Base-by-base conservation (phyloP, 805 yeast genomes). In the Lipomyces sp. region DNA sequence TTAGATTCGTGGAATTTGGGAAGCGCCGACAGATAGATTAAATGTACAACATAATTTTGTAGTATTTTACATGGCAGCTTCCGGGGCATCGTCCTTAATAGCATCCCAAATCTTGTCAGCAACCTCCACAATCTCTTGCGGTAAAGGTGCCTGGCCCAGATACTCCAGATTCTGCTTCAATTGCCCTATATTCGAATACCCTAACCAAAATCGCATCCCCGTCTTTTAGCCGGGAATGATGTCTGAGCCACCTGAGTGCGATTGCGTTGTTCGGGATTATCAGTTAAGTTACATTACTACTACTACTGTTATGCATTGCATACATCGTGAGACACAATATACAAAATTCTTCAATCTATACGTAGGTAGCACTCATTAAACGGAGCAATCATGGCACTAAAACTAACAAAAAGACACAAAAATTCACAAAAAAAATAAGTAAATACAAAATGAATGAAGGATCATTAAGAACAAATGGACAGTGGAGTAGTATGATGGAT, bases 1-100 rank as follows among this genome's bases (percentile, higher is more conserved):
- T 71, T 91, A 80, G 53, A 53, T 35, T 15, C 8, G 32, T 11
- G 29, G 18, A 51, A 10, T 8, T 5, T 51, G 10, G 7, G 54
- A 5, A 18, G 7, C 8, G 13, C n/a, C 8, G 53, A 8, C 10
- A n/a, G 8, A 37, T 48, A 18, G 53, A 48, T 18, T 48, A 18
- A 48, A 48, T 48, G 53, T 4, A 48, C n/a, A 15, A 35, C 7
- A 42, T 42, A 42, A n/a, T n/a, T 42, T 42, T 42, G n/a, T n/a
- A n/a, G 48, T 15, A 42, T 42, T 42, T 15, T 51, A 51, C 34
- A 51, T 8, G 8, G 54, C 54, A 3, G 54, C 54, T 51, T 51
- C 10, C 6, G 75, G 74, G 4, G 75, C 74, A 4, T 70, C 71
- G 29, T 68, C 69, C 54, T 70, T 62, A 18, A 72, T 66, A 18